phyloP scores from a whole-genome alignment of 352 stramenopile genomes.

The Phytopythium boreale region DNA sequence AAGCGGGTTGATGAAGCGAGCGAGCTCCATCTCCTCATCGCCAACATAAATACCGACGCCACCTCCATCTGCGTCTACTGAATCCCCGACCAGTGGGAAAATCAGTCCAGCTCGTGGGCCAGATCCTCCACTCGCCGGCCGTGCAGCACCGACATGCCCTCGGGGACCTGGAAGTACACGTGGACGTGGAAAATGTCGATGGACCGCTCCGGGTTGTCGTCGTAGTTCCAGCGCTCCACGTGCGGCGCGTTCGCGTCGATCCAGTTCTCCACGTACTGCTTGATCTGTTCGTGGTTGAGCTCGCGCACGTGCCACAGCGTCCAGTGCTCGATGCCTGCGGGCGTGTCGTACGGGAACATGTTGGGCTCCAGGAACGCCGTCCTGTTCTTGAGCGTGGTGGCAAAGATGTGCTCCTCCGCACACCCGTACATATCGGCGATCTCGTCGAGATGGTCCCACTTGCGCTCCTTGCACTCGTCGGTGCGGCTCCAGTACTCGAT shows the following conservation, averaged over 20 bases:
- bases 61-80: background rate
- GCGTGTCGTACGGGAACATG: slow-evolving; percentile 90
- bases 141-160: slow-evolving; percentile 51
- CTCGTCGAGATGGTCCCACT: slow-evolving; percentile 86
- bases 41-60: slow-evolving; percentile 9
- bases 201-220: slow-evolving; percentile 85
- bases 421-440: slow-evolving; percentile 73
- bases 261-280: slow-evolving; percentile 88
- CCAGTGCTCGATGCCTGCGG: slow-evolving; percentile 86
- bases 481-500: slow-evolving; percentile 88
- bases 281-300: slow-evolving; percentile 75
- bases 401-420: slow-evolving; percentile 82
- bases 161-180: slow-evolving; percentile 81
- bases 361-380: slow-evolving; percentile 83
- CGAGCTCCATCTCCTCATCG: background rate
- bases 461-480: slow-evolving; percentile 86
- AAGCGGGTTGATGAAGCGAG: background rate
- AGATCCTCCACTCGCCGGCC: slow-evolving; percentile 63
- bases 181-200: slow-evolving; percentile 91
- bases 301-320: slow-evolving; percentile 83
- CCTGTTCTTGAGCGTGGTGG: slow-evolving; percentile 77
- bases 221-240: slow-evolving; percentile 81
- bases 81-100: background rate
- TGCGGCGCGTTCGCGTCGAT: slow-evolving; percentile 83
- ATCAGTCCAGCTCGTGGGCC: slow-evolving; percentile 70